These are phyloP conservation scores for Tubosaeta brunneosetosa DNA, from an alignment of 768 basidiomycete species.

Conservation along the genomic window DNA sequence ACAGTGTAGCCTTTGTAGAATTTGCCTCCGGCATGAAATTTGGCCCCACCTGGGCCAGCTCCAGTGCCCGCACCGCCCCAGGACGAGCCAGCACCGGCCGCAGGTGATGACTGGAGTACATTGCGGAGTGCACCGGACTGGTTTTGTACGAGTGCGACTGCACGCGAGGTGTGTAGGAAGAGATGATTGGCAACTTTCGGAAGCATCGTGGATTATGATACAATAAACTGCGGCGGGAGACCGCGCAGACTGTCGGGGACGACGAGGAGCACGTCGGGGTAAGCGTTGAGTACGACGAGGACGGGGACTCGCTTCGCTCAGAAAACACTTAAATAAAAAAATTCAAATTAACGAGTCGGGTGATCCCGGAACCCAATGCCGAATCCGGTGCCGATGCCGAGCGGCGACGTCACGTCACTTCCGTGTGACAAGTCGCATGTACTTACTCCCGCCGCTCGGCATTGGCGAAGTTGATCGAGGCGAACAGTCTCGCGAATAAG, in stretches of 20 bases:
- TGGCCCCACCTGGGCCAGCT: constrained; percentile 66
- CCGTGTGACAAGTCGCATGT: too few species aligned
- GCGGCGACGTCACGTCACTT: not conserved
- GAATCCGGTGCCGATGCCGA: not conserved
- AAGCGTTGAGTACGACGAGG: constrained; percentile 1
- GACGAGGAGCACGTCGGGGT: constrained; percentile 1
- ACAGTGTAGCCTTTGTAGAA: constrained; percentile 69
- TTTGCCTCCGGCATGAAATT: constrained; percentile 66
- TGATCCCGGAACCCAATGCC: constrained; percentile 12
- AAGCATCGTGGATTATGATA: constrained; percentile 47
- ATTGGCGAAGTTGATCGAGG: too few species aligned
- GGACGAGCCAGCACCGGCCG: constrained; percentile 44
- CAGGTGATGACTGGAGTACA: constrained; percentile 59
- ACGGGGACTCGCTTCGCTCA: not conserved
- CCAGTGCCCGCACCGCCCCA: constrained; percentile 48
- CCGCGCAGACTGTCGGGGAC: constrained; percentile 2
- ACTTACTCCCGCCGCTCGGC: too few species aligned
- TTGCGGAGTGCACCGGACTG: constrained; percentile 67
- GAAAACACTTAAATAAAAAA: constrained; percentile 9
- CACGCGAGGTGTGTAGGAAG: constrained; percentile 70
- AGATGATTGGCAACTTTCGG: constrained; percentile 81
- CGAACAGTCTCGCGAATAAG: too few species aligned
- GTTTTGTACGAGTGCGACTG: constrained; percentile 70
- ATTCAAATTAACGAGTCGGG: constrained; percentile 15
- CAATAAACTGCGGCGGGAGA: not conserved